A percentile compares a stretch with the other conserved stretches of the same genome.
phyloP scores from a whole-genome alignment of 164 flowering plant genomes.

The Chloranthus sessilifolius region DNA sequence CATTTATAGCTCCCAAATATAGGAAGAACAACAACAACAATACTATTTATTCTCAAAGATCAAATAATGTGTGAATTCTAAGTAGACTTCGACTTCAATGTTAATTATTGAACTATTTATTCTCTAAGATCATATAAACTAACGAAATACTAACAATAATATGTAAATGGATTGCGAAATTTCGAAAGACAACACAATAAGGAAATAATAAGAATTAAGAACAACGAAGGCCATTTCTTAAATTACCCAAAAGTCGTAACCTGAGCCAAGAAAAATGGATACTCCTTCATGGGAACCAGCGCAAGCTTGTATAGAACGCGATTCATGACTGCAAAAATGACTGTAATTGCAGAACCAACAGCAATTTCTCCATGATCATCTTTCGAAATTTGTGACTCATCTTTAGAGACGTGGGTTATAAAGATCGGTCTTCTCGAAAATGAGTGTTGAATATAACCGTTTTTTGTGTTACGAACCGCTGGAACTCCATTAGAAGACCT shows the following conservation, averaged over 20 bases:
- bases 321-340: constrained; percentile 57
- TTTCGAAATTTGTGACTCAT: background rate
- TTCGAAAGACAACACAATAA: too few species aligned
- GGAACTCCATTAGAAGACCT: background rate
- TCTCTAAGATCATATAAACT: too few species aligned
- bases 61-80: too few species aligned
- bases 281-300: constrained; percentile 84
- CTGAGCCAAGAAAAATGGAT: constrained; percentile 87
- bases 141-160: too few species aligned
- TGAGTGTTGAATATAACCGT: background rate
- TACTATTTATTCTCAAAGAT: too few species aligned
- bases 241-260: constrained; percentile 76
- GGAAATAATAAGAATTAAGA: background rate
- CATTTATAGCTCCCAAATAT: too few species aligned
- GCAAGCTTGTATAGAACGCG: constrained; percentile 94
- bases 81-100: too few species aligned
- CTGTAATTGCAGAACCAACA: constrained; percentile 41
- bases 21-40: too few species aligned
- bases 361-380: constrained; percentile 17
- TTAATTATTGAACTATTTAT: too few species aligned
- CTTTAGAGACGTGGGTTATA: constrained; percentile 20
- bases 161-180: too few species aligned
- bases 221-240: too few species aligned
- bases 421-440: constrained; percentile 11
- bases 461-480: background rate